These are phyloP conservation scores for Botryosphaeria dothidea DNA, from an alignment of 2,329 filamentous ascomycete genomes.

Conservation along the genomic window DNA sequence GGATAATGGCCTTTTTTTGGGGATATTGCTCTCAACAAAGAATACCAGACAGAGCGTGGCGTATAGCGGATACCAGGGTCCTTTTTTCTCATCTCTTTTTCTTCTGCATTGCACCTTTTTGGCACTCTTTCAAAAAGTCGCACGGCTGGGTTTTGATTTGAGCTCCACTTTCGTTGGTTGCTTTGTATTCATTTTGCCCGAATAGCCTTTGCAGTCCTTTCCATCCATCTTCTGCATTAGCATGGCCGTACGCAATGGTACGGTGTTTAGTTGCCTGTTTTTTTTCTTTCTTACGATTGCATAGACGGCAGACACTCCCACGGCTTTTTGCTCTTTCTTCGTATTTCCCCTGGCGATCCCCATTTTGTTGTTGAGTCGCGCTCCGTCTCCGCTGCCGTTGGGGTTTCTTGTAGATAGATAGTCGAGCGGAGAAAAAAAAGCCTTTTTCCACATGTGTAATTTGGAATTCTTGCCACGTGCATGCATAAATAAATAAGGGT, in stretches of 20 bases:
- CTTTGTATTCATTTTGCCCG: background rate
- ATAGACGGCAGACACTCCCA: slow-evolving; percentile 1
- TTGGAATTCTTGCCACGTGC: background rate
- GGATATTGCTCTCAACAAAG: slow-evolving; percentile 16
- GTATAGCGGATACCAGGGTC: slow-evolving; percentile 14
- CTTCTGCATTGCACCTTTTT: background rate
- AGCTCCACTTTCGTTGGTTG: background rate
- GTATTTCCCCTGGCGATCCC: background rate
- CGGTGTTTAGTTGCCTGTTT: slow-evolving; percentile 11
- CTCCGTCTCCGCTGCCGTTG: background rate
- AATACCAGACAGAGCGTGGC: slow-evolving; percentile 13
- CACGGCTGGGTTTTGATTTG: background rate
- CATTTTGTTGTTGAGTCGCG: background rate
- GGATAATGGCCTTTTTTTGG: background rate
- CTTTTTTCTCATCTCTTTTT: background rate
- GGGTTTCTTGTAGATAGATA: slow-evolving; percentile 7
- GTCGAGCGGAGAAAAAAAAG: background rate
- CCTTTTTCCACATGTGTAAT: background rate
- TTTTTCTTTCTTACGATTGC: background rate
- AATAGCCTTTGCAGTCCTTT: background rate
- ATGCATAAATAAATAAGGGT: background rate
- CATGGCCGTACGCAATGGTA: background rate
- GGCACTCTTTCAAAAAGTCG: slow-evolving; percentile 14
- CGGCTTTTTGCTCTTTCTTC: background rate
- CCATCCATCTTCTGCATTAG: background rate